Evolutionary conservation across 1,139 yeast genomes (phyloP).

Genomic region (Suhomyces bokatorum): DNA sequence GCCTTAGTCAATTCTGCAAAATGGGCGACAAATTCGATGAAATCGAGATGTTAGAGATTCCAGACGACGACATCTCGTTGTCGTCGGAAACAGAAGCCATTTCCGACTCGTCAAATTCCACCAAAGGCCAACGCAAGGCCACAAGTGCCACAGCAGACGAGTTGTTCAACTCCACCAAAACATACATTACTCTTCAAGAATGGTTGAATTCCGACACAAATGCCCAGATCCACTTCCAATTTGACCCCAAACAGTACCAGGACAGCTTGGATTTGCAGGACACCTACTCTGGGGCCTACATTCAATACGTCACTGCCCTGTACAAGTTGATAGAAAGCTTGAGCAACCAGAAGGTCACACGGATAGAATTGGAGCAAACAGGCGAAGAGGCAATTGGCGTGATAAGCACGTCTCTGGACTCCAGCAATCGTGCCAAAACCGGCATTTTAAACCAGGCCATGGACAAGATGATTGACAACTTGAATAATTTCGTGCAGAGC

Average conservation of each 20-base stretch:
- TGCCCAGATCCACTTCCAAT: slow-evolving; percentile 30
- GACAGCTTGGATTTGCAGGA: slow-evolving; percentile 23
- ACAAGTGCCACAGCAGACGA: background rate
- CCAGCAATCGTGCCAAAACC: slow-evolving; percentile 7
- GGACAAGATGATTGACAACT: slow-evolving; percentile 20
- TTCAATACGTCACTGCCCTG: slow-evolving; percentile 32
- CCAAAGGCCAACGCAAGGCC: background rate
- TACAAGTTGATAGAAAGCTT: slow-evolving; percentile 39
- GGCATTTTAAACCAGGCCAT: slow-evolving; percentile 27
- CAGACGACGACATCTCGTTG: slow-evolving; percentile 32
- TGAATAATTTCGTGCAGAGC: slow-evolving; percentile 21
- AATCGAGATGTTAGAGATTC: slow-evolving; percentile 49
- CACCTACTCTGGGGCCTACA: slow-evolving; percentile 25
- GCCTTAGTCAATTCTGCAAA: background rate
- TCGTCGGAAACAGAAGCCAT: slow-evolving; percentile 36
- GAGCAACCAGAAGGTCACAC: slow-evolving; percentile 20
- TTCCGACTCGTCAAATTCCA: slow-evolving; percentile 21
- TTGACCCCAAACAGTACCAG: slow-evolving; percentile 29
- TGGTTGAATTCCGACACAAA: slow-evolving; percentile 35
- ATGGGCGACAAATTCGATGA: slow-evolving; percentile 30
- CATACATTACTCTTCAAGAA: slow-evolving; percentile 32
- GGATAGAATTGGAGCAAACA: slow-evolving; percentile 23
- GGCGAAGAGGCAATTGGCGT: slow-evolving; percentile 38
- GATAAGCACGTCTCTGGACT: slow-evolving; percentile 21
- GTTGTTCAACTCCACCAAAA: slow-evolving; percentile 16